Percentiles rank a stretch among this genome's conserved stretches.
Conservation (phyloP, 164 flowering plant species). For the Akebia trifoliata region DNA sequence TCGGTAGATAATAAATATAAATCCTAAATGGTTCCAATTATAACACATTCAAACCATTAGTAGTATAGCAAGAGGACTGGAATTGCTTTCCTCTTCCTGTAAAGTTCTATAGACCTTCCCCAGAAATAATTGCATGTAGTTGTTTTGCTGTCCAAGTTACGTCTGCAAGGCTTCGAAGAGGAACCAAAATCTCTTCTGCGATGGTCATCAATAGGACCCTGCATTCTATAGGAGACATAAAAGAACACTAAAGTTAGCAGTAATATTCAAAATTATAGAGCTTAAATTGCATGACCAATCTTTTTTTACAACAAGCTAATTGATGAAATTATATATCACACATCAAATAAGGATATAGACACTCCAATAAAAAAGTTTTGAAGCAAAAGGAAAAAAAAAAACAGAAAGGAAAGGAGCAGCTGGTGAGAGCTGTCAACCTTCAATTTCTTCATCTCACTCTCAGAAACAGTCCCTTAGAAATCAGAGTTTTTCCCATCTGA, state of each 20-base stretch:
- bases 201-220: slow-evolving; percentile 41
- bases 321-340: too few species aligned
- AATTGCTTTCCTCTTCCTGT: neutral
- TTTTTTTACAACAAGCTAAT: too few species aligned
- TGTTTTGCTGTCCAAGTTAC: slow-evolving; percentile 53
- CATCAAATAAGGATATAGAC: too few species aligned
- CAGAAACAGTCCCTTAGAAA: too few species aligned
- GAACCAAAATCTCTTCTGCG: slow-evolving; percentile 37
- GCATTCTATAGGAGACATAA: slow-evolving; percentile 43
- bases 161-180: slow-evolving; percentile 38
- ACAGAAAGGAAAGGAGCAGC: too few species aligned
- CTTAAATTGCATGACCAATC: too few species aligned
- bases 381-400: too few species aligned
- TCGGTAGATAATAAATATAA: slow-evolving; percentile 3
- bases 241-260: neutral
- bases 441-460: too few species aligned
- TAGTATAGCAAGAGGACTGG: neutral
- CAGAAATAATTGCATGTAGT: slow-evolving; percentile 29
- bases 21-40: neutral
- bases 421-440: too few species aligned
- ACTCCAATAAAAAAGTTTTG: too few species aligned
- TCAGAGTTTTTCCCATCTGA: too few species aligned
- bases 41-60: neutral
- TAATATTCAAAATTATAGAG: neutral
- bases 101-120: slow-evolving; percentile 20